These are phyloP conservation scores for Aegilops tauschii DNA, from an alignment of 176 grass and related monocot species.

Conservation along the genomic window DNA sequence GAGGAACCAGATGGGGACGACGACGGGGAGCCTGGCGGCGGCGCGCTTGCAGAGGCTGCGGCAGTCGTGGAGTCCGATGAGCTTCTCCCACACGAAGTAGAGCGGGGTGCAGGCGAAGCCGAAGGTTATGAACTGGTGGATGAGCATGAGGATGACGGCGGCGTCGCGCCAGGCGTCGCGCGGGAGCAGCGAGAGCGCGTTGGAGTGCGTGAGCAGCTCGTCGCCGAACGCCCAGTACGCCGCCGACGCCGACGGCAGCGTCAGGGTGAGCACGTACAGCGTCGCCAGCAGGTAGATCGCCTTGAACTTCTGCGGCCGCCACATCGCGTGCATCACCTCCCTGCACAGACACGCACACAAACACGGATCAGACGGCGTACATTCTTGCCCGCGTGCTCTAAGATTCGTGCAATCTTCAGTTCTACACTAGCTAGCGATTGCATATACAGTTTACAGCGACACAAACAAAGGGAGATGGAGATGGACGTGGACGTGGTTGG, in stretches of 20 bases:
- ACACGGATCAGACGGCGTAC: too few relatives aligned
- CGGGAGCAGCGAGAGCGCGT: slow-evolving; percentile 78
- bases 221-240: slow-evolving; percentile 99
- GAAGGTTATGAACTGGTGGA: slow-evolving; percentile 99
- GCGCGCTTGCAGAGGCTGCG: slow-evolving; percentile 83
- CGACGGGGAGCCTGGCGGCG: slow-evolving; percentile 82
- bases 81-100: slow-evolving; percentile 99
- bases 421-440: not conserved
- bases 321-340: slow-evolving; percentile 99
- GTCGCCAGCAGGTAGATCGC: slow-evolving; percentile 92
- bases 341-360: not conserved
- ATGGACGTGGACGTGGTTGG: not conserved
- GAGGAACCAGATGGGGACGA: slow-evolving; percentile 96
- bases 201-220: slow-evolving; percentile 77
- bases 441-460: not conserved
- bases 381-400: not conserved
- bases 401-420: not conserved
- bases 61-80: slow-evolving; percentile 92
- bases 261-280: slow-evolving; percentile 90
- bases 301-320: slow-evolving; percentile 98
- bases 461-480: not conserved
- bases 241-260: slow-evolving; percentile 79
- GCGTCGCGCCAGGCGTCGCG: slow-evolving; percentile 61
- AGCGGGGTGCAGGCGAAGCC: slow-evolving; percentile 97
- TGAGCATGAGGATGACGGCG: slow-evolving; percentile 89